A percentile compares a stretch with the other conserved stretches of the same genome.
Conservation (phyloP, 306 rosid species). For the Malus sylvestris region DNA sequence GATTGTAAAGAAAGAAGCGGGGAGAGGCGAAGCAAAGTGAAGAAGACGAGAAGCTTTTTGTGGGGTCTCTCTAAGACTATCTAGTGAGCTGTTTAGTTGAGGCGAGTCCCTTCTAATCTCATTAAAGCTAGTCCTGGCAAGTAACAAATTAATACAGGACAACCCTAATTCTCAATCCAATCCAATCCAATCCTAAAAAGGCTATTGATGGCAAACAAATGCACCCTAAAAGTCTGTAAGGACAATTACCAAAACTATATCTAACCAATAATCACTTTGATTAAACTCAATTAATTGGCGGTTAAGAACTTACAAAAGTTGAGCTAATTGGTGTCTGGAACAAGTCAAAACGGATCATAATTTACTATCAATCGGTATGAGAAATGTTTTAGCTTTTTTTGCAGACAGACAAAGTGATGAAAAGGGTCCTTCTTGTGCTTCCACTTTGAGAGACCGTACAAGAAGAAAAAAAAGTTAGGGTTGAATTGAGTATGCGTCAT, state of each 20-base stretch:
- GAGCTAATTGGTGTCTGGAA: background rate
- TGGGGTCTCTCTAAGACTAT: too few species aligned
- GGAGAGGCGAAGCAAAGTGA: too few species aligned
- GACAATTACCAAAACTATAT: constrained; percentile 21
- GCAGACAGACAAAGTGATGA: constrained; percentile 24
- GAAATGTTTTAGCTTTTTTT: constrained; percentile 10
- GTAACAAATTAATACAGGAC: too few species aligned
- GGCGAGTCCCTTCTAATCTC: too few species aligned
- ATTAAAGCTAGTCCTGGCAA: too few species aligned
- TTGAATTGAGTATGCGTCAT: background rate
- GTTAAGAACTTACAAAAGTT: background rate
- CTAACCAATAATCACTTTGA: constrained; percentile 16
- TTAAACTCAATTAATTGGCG: constrained; percentile 7
- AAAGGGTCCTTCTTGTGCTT: constrained; percentile 15
- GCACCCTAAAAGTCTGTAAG: background rate
- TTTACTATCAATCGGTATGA: constrained; percentile 5
- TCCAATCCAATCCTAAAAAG: too few species aligned
- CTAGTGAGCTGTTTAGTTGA: too few species aligned
- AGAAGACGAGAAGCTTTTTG: too few species aligned
- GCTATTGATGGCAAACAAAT: too few species aligned
- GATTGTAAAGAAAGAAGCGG: too few species aligned
- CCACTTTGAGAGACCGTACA: constrained; percentile 42
- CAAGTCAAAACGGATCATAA: constrained; percentile 14
- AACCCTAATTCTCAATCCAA: too few species aligned
- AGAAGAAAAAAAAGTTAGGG: constrained; percentile 1